A percentile compares a stretch with the other conserved stretches of the same genome.
Evolutionary conservation across 352 stramenopile species (phyloP).

Genomic region (Phytophthora vignae): DNA sequence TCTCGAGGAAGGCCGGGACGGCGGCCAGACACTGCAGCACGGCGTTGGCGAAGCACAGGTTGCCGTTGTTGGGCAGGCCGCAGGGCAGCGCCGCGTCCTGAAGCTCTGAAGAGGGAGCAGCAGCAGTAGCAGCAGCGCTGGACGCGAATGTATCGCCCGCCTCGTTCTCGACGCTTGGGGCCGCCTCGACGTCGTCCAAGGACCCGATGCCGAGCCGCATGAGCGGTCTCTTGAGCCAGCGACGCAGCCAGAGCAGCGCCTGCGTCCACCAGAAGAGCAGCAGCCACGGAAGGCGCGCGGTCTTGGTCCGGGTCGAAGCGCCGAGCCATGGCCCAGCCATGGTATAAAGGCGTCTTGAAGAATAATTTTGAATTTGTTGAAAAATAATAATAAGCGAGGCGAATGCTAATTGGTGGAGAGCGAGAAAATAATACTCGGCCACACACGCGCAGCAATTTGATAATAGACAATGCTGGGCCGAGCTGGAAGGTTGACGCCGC

Average conservation of each 20-base stretch:
- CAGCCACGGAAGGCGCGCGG: constrained; percentile 34
- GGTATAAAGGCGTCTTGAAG: not conserved
- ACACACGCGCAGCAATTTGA: not conserved
- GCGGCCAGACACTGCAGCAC: constrained; percentile 69
- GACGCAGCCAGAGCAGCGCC: constrained; percentile 36
- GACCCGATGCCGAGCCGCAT: constrained; percentile 45
- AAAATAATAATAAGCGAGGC: too few relatives aligned
- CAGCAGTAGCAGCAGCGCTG: not conserved
- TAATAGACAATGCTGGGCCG: not conserved
- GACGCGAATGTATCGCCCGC: not conserved
- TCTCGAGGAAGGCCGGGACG: constrained; percentile 52
- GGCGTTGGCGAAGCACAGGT: constrained; percentile 84
- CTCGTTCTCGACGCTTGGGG: constrained; percentile 22
- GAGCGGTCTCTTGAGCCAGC: constrained; percentile 40
- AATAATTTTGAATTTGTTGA: too few relatives aligned
- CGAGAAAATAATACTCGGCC: not conserved
- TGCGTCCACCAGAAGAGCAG: constrained; percentile 45
- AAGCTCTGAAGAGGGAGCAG: not conserved
- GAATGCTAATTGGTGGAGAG: not conserved
- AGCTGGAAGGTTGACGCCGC: not conserved
- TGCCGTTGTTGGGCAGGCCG: constrained; percentile 72
- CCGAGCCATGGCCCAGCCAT: constrained; percentile 21
- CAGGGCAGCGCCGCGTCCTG: constrained; percentile 26
- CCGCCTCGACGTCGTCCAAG: constrained; percentile 14
- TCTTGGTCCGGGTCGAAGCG: not conserved